phyloP scores from a whole-genome alignment of 495 filamentous ascomycete genomes.

The Hypoxylon cercidicola region DNA sequence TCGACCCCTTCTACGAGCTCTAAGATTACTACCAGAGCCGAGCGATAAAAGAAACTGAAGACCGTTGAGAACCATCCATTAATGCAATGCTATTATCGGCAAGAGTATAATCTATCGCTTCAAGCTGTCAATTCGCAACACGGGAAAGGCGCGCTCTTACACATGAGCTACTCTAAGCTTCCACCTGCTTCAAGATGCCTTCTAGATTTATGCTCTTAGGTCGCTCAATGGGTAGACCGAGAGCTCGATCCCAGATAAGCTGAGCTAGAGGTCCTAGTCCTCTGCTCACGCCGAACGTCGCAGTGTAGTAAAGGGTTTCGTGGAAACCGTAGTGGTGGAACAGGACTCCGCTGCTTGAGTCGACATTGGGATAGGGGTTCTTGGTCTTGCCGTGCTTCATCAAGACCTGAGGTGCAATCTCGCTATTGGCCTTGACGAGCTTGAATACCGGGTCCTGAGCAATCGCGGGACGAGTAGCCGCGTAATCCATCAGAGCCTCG shows the following conservation, averaged over 20 bases:
- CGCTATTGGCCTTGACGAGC: slow-evolving; percentile 86
- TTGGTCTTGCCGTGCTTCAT: slow-evolving; percentile 98
- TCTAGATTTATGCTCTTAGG: slow-evolving; percentile 96
- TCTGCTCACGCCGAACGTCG: slow-evolving; percentile 92
- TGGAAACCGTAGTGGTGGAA: slow-evolving; percentile 98
- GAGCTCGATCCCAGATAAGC: slow-evolving; percentile 93
- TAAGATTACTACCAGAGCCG: neutral
- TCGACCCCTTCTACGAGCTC: neutral
- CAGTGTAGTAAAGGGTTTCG: slow-evolving; percentile 97
- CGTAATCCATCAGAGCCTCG: slow-evolving; percentile 96
- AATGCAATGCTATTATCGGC: slow-evolving; percentile 15
- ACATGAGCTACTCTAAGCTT: slow-evolving; percentile 38
- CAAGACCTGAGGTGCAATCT: slow-evolving; percentile 82
- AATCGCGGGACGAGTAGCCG: slow-evolving; percentile 83
- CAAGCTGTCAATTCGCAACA: slow-evolving; percentile 14
- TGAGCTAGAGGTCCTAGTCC: slow-evolving; percentile 92
- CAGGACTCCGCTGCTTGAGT: slow-evolving; percentile 88
- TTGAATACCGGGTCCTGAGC: slow-evolving; percentile 88
- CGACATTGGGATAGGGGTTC: slow-evolving; percentile 97
- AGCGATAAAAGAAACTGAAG: neutral
- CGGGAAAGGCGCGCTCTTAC: slow-evolving; percentile 18
- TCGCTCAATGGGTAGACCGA: slow-evolving; percentile 96
- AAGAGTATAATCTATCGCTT: slow-evolving; percentile 26
- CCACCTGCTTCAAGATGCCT: slow-evolving; percentile 74
- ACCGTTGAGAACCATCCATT: neutral